Conservation (phyloP, 768 basidiomycete species). For the Amanita inopinata region DNA sequence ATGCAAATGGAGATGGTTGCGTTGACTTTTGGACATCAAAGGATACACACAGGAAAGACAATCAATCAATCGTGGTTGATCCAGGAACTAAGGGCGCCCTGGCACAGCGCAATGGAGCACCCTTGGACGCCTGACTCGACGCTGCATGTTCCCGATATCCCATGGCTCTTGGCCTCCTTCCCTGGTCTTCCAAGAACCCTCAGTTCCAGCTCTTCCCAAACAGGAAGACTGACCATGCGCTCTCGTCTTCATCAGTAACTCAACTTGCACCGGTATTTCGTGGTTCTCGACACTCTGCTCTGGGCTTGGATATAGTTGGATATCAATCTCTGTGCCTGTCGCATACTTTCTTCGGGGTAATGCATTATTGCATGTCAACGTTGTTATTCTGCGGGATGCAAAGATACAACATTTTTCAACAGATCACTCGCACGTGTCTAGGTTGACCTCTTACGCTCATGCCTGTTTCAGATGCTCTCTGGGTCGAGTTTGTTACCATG, state of each 20-base stretch:
- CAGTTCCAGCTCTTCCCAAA: constrained; percentile 30
- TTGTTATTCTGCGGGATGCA: constrained; percentile 14
- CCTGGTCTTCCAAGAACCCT: constrained; percentile 21
- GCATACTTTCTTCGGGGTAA: constrained; percentile 8
- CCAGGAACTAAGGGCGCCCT: constrained; percentile 13
- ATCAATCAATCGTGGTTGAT: constrained; percentile 8
- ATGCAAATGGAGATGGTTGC: constrained; percentile 8
- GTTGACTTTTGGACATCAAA: constrained; percentile 12
- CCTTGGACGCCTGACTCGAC: constrained; percentile 7
- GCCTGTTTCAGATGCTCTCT: constrained; percentile 1
- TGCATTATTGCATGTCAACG: neutral
- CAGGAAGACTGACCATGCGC: constrained; percentile 30
- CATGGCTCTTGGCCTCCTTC: constrained; percentile 14
- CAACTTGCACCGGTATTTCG: constrained; percentile 21
- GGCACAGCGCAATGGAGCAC: constrained; percentile 17
- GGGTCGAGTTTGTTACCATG: constrained; percentile 5
- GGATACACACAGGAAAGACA: constrained; percentile 25
- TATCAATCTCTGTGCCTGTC: constrained; percentile 20
- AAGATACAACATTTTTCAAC: constrained; percentile 6
- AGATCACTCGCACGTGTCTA: constrained; percentile 1
- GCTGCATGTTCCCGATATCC: constrained; percentile 9
- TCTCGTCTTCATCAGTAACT: constrained; percentile 27
- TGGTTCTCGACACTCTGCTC: constrained; percentile 16
- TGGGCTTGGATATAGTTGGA: constrained; percentile 13
- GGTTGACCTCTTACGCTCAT: neutral